Conservation (phyloP, 345 rosid species). For the Citrus australasica region DNA sequence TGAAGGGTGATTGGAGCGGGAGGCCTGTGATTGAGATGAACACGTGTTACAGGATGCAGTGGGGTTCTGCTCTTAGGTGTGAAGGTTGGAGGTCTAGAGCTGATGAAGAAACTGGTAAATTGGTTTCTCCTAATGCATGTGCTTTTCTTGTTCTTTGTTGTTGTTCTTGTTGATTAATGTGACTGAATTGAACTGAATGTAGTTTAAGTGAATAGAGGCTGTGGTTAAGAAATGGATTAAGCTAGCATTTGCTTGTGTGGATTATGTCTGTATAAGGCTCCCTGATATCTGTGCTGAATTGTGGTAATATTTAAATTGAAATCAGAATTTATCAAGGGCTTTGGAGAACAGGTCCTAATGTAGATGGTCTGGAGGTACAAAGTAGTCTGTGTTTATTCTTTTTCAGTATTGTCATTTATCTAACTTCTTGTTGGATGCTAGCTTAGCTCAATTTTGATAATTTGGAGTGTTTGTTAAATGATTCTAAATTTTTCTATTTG, state of each 20-base stretch:
- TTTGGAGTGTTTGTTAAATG: background rate
- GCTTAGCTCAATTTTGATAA: background rate
- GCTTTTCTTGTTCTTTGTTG: background rate
- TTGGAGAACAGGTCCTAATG: background rate
- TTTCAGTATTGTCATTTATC: background rate
- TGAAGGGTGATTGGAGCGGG: constrained; percentile 94
- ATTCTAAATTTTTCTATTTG: background rate
- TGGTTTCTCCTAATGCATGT: background rate
- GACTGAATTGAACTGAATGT: background rate
- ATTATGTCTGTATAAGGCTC: too few species aligned
- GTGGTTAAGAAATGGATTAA: background rate
- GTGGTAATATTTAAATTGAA: background rate
- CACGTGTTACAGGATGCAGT: constrained; percentile 93
- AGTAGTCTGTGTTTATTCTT: background rate
- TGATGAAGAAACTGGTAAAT: constrained; percentile 83
- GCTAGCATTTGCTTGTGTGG: background rate
- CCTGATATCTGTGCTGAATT: background rate
- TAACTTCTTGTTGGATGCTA: background rate
- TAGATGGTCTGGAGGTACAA: background rate
- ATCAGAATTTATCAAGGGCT: background rate
- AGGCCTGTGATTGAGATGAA: constrained; percentile 93
- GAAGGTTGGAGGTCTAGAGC: constrained; percentile 86
- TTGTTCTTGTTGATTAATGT: background rate
- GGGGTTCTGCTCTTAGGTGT: constrained; percentile 83
- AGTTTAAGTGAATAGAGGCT: background rate